Evolutionary conservation across 2,329 filamentous ascomycete genomes (phyloP), one percentile per base, ranked within the genome.

Genomic region (Lojkania enalia): DNA sequence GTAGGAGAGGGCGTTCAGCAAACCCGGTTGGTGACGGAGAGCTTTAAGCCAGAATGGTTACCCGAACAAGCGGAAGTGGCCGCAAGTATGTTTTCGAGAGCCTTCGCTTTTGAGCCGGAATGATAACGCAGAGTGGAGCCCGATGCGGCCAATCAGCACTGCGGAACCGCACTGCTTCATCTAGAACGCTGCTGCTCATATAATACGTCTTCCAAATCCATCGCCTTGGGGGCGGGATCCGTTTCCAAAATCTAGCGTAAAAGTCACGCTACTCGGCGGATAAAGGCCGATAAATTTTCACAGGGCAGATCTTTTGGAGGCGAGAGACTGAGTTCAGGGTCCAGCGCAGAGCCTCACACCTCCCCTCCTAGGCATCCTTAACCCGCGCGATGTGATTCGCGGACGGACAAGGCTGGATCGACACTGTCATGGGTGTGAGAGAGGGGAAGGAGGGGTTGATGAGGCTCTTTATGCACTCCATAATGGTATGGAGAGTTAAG

Each of bases 171-270:
- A 13, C 14, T 9, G 13, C 14, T 29, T 29, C 42, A 44, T 55
- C 50, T 49, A 51, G 52, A 51, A 46, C 44, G n/a, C 40, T 21
- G 29, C 7, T 52, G 52, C 50, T 51, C 49, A 46, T 35, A 35
- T 55, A 55, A 55, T 45, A 47, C 31, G 13, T n/a, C 14, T 27
- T 39, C 13, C 37, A n/a, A 27, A 7, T 27, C 23, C n/a, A 7
- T 7, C 23, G 23, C 23, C 23, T 27, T 7, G 23, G 23, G 7
- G 7, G 23, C 19, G 9, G 15, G 21, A 21, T 7, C 3, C 6
- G n/a, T n/a, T n/a, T n/a, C n/a, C n/a, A n/a, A n/a, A n/a, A n/a
- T n/a, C n/a, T n/a, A n/a, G n/a, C n/a, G n/a, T n/a, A n/a, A n/a
- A n/a, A n/a, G n/a, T n/a, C n/a, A n/a, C n/a, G n/a, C n/a, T n/a